Evolutionary conservation across 805 yeast species (phyloP).

Genomic region (Dipodascus albidus): DNA sequence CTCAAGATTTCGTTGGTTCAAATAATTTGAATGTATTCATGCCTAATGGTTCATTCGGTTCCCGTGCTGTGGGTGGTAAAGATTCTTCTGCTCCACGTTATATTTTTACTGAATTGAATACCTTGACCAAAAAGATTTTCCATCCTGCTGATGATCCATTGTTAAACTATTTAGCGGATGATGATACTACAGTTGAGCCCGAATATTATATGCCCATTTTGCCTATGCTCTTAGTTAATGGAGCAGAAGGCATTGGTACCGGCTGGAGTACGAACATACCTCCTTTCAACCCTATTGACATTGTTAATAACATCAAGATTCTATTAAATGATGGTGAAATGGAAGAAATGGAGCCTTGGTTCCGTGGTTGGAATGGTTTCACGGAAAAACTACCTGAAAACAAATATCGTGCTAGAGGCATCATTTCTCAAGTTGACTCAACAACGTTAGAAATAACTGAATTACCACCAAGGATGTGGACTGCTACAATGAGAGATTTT

Average conservation of each 20-base stretch:
- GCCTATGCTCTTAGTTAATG: slow-evolving; percentile 92
- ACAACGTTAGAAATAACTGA: slow-evolving; percentile 82
- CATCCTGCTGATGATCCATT: slow-evolving; percentile 72
- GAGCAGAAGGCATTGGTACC: slow-evolving; percentile 96
- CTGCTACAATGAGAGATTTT: slow-evolving; percentile 77
- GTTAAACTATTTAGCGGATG: slow-evolving; percentile 75
- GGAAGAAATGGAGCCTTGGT: slow-evolving; percentile 83
- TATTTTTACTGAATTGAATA: slow-evolving; percentile 74
- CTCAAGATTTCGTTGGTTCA: slow-evolving; percentile 90
- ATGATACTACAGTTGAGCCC: slow-evolving; percentile 89
- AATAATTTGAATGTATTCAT: slow-evolving; percentile 74
- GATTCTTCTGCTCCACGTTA: slow-evolving; percentile 98
- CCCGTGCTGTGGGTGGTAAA: slow-evolving; percentile 94
- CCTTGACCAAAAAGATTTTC: slow-evolving; percentile 66
- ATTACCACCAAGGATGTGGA: slow-evolving; percentile 89
- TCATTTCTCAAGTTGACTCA: slow-evolving; percentile 68
- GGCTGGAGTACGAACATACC: slow-evolving; percentile 98
- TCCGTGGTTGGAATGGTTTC: slow-evolving; percentile 86
- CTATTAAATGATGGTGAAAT: slow-evolving; percentile 64
- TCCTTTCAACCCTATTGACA: slow-evolving; percentile 74
- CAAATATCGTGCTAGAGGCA: slow-evolving; percentile 67
- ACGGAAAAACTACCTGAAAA: slow-evolving; percentile 50
- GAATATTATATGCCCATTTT: slow-evolving; percentile 90
- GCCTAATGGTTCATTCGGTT: slow-evolving; percentile 95
- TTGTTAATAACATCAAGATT: slow-evolving; percentile 60